Evolutionary conservation across 805 yeast species (phyloP).

Genomic region (Soucietia sequanensis): DNA sequence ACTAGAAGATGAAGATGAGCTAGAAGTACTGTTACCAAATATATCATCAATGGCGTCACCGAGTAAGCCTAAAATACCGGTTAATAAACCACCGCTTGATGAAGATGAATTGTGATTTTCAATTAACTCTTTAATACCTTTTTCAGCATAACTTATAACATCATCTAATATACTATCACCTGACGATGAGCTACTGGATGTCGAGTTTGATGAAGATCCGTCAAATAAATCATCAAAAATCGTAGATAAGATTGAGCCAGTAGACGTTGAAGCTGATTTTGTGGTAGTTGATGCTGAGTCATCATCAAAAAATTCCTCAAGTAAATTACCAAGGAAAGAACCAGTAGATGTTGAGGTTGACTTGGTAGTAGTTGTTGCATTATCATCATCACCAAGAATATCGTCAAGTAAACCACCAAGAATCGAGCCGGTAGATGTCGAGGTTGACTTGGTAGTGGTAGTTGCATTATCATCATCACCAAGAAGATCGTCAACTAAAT

Average conservation of each 20-base stretch:
- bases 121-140: constrained; percentile 7
- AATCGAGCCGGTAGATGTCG: constrained; percentile 2
- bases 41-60: constrained; percentile 14
- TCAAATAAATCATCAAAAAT: background rate
- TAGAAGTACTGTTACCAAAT: constrained; percentile 9
- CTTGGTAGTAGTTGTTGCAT: background rate
- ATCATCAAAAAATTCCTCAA: constrained; percentile 19
- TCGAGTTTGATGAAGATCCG: too few relatives aligned
- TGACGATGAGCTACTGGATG: too few relatives aligned
- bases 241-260: constrained; percentile 3
- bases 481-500: constrained; percentile 10
- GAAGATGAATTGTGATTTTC: too few relatives aligned
- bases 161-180: constrained; percentile 12
- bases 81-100: too few relatives aligned
- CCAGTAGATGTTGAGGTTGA: constrained; percentile 5
- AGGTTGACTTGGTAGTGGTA: constrained; percentile 5
- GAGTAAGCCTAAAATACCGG: constrained; percentile 8
- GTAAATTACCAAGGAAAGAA: constrained; percentile 8
- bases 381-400: background rate
- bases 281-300: constrained; percentile 1
- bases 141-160: constrained; percentile 7
- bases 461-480: constrained; percentile 4
- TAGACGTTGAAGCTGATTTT: constrained; percentile 9
- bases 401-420: constrained; percentile 2
- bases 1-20: constrained; percentile 3